Percentiles rank a stretch among this genome's conserved stretches.
Conservation (phyloP, 768 basidiomycete species). For the Lactarius sp. region DNA sequence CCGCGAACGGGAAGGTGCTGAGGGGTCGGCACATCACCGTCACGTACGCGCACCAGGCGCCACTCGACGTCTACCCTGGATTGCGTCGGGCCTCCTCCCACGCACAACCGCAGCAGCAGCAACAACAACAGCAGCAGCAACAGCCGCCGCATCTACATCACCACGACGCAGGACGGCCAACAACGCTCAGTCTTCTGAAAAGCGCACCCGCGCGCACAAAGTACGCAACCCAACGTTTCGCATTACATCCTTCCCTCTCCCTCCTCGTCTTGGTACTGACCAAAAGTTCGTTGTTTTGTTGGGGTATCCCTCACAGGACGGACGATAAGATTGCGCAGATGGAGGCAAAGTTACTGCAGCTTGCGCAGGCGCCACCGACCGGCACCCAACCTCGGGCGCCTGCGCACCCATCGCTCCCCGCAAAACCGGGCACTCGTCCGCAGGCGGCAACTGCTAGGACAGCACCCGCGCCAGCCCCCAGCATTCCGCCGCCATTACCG, state of each 20-base stretch:
- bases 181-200: slow-evolving; percentile 85
- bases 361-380: slow-evolving; percentile 42
- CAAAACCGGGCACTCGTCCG: slow-evolving; percentile 1
- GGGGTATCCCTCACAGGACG: slow-evolving; percentile 45
- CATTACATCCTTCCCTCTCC: no score
- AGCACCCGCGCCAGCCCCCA: background rate
- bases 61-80: slow-evolving; percentile 32
- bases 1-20: slow-evolving; percentile 72
- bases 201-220: slow-evolving; percentile 48
- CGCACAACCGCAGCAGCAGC: background rate
- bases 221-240: slow-evolving; percentile 35
- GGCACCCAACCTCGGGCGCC: slow-evolving; percentile 28
- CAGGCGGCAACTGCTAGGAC: background rate
- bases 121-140: background rate
- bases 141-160: background rate
- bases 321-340: slow-evolving; percentile 88
- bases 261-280: background rate
- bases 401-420: slow-evolving; percentile 31
- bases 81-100: slow-evolving; percentile 5
- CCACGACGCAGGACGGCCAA: slow-evolving; percentile 62
- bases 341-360: slow-evolving; percentile 89
- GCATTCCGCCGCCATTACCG: slow-evolving; percentile 1
- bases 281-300: background rate
- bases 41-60: slow-evolving; percentile 88
- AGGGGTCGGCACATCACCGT: slow-evolving; percentile 86